Conservation (phyloP, 257 asterid species). For the Solanum etuberosum region DNA sequence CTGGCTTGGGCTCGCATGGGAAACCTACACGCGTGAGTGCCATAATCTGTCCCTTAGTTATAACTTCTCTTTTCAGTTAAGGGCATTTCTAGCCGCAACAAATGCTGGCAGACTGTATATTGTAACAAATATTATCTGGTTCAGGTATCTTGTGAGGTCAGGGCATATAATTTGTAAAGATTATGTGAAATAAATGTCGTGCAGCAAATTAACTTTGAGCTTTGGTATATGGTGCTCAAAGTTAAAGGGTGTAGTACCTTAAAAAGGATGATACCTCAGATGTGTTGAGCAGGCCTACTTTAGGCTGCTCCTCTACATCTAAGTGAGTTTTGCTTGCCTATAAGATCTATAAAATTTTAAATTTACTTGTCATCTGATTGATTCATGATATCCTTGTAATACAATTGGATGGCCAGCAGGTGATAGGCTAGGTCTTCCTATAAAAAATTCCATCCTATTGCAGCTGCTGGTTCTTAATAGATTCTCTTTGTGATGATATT, state of each 20-base stretch:
- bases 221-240: not conserved
- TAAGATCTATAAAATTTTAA: not conserved
- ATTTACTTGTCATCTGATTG: not conserved
- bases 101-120: not conserved
- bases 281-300: not conserved
- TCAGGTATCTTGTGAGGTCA: not conserved
- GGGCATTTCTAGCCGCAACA: not conserved
- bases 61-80: not conserved
- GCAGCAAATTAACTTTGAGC: not conserved
- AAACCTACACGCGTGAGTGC: constrained; percentile 70
- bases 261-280: not conserved
- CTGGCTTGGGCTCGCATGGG: constrained; percentile 99
- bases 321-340: not conserved
- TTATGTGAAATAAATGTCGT: not conserved
- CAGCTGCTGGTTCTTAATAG: too few relatives aligned
- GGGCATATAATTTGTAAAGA: not conserved
- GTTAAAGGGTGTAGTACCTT: not conserved
- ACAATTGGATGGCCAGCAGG: not conserved
- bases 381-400: not conserved
- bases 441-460: too few relatives aligned
- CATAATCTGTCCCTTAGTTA: not conserved
- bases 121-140: not conserved
- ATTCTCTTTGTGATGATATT: too few relatives aligned
- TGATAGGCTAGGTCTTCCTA: not conserved
- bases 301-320: not conserved